Evolutionary conservation across 306 rosid genomes (phyloP).

Genomic region (Alnus glutinosa): DNA sequence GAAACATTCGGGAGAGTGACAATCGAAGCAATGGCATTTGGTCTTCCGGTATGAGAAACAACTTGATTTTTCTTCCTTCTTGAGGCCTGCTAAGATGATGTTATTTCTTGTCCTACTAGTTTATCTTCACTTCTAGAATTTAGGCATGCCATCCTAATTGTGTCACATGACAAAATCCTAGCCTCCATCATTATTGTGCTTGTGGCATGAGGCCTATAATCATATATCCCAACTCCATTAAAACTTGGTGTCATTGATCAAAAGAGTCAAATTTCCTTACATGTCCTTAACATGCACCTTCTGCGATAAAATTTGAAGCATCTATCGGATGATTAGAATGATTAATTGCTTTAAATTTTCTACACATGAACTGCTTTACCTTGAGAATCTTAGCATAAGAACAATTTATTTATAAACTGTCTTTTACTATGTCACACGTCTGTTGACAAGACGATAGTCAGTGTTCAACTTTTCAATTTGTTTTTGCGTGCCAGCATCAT

Average conservation of each 20-base stretch:
- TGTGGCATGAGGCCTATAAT: neutral
- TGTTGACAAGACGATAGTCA: neutral
- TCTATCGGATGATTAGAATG: neutral
- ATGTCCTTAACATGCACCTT: neutral
- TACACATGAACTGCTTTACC: neutral
- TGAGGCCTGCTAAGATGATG: neutral
- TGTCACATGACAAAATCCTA: neutral
- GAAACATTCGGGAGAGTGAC: slow-evolving; percentile 96
- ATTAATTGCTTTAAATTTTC: neutral
- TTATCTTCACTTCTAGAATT: slow-evolving; percentile 9
- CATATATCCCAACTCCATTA: neutral
- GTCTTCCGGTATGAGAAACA: slow-evolving; percentile 78
- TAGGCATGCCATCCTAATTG: neutral
- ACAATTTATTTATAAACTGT: neutral
- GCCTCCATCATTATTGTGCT: neutral
- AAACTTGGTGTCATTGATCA: neutral
- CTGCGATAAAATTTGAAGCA: neutral
- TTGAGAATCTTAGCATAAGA: neutral
- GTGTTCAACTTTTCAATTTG: neutral
- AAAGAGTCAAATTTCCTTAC: neutral
- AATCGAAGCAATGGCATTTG: slow-evolving; percentile 93
- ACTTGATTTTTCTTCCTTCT: slow-evolving; percentile 16
- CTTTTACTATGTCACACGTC: neutral
- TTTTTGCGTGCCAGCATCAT: neutral
- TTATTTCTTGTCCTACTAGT: slow-evolving; percentile 7